Base-by-base conservation (phyloP, 228 moss, liverwort and hornwort species). In the Sphagnum magellanicum region DNA sequence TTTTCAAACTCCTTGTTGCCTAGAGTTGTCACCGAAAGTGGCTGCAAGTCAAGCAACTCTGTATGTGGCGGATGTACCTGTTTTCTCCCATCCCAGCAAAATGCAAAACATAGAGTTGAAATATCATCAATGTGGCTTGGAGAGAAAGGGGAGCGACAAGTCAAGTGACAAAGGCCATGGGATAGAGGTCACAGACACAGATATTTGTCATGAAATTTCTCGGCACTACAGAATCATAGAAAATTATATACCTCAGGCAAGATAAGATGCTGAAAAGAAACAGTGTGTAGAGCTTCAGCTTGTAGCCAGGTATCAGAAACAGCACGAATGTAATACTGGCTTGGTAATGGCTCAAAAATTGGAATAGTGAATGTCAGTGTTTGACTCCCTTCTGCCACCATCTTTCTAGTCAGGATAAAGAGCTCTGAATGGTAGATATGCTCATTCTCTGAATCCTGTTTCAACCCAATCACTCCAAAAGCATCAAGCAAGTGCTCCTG, bases 361-460 rank as follows among this genome's bases (percentile, higher is more conserved):
- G 98, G 98, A 60, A 98, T 98, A 15, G 92, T 98, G 67, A 98
- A 98, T 60, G 89, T 81, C 66, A 98, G 74, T 50, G 90, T 91
- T 73, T 92, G 90, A 74, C 84, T 86, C 60, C 87, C 90, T 80
- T 94, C 98, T 50, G 76, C 82, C 75, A 98, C 79, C 90, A 90
- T 94, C 76, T 90, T 98, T 74, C 71, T 94, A 48, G 87, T 93
- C 75, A 98, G 84, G 52, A 81, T 82, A 50, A 92, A 92, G 52
- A 98, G 81, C 74, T 98, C 98, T 50, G 93, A 93, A 73, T 98
- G 98, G 81, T 98, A 98, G 63, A 98, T 93, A 75, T 89, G 94
- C 68, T 98, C 98, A 79, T 98, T 98, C 50, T 93, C 93, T 59
- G 92, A 98, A 84, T 98, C 98, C 97, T 95, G 88, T 74, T 68